phyloP scores from a whole-genome alignment of 768 basidiomycete species.

The Boletus speciosus region DNA sequence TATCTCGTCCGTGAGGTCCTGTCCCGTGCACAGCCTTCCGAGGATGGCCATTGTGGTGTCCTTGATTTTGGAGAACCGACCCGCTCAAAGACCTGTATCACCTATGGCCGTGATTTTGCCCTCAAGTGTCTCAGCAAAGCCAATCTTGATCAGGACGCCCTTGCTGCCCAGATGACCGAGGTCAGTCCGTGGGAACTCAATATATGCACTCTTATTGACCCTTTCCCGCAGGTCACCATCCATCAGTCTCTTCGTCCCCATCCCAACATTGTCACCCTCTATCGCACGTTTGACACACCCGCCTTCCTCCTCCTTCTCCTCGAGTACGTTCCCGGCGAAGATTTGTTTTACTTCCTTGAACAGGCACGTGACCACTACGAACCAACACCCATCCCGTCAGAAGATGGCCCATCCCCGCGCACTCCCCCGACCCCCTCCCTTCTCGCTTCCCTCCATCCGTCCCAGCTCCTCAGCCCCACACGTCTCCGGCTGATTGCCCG shows the following conservation, averaged over 20 bases:
- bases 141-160: conserved; percentile 83
- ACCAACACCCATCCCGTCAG: conserved; percentile 34
- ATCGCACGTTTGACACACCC: conserved; percentile 88
- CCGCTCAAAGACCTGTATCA: conserved; percentile 33
- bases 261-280: conserved; percentile 91
- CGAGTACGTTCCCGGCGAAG: conserved; percentile 95
- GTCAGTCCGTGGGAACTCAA: conserved; percentile 37
- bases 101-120: conserved; percentile 83
- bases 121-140: conserved; percentile 95
- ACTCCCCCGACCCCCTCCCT: conserved; percentile 94
- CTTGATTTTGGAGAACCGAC: conserved; percentile 50
- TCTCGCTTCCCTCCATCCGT: conserved; percentile 75
- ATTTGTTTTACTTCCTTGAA: conserved; percentile 97
- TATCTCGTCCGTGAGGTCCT: conserved; percentile 82
- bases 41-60: conserved; percentile 52
- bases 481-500: conserved; percentile 90
- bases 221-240: conserved; percentile 67
- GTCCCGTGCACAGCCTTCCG: conserved; percentile 38
- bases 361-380: conserved; percentile 88
- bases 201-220: conserved; percentile 9
- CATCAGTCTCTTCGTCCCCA: conserved; percentile 90
- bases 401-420: conserved; percentile 33
- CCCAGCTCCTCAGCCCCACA: conserved; percentile 79
- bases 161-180: conserved; percentile 89
- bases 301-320: conserved; percentile 90